These are phyloP conservation scores for Aspergillus fischeri DNA, from an alignment of 2,329 filamentous ascomycete genomes.

Conservation along the genomic window DNA sequence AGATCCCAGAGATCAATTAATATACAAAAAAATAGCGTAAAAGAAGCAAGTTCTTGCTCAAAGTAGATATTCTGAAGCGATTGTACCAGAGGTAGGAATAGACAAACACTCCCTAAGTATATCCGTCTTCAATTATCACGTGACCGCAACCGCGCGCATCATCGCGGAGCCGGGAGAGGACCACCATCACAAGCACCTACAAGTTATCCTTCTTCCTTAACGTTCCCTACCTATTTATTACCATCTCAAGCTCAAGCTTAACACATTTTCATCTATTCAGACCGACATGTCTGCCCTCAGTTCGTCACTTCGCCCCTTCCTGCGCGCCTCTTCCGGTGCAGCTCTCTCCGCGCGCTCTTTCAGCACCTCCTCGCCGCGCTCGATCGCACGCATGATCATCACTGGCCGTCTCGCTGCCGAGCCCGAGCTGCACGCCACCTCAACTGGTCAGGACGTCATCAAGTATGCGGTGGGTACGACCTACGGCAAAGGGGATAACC, in stretches of 20 bases:
- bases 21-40: no score
- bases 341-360: constrained; percentile 61
- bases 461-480: constrained; percentile 72
- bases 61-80: neutral
- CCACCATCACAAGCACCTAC: neutral
- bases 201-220: neutral
- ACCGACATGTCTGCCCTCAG: constrained; percentile 43
- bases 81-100: no score
- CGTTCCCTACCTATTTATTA: neutral
- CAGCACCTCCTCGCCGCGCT: constrained; percentile 59
- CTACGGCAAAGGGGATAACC: constrained; percentile 63
- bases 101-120: no score
- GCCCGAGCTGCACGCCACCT: constrained; percentile 70
- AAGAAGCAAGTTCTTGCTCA: neutral
- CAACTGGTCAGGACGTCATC: constrained; percentile 68
- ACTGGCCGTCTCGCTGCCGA: constrained; percentile 77
- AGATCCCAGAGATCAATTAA: neutral
- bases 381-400: constrained; percentile 76
- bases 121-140: neutral
- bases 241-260: neutral
- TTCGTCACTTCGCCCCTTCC: constrained; percentile 50
- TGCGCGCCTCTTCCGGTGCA: constrained; percentile 41
- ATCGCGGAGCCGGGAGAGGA: neutral
- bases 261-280: neutral
- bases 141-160: neutral